Evolutionary conservation across 768 basidiomycete species (phyloP), one percentile per base, ranked within the genome.

Genomic region (Agrocybe pediades): DNA sequence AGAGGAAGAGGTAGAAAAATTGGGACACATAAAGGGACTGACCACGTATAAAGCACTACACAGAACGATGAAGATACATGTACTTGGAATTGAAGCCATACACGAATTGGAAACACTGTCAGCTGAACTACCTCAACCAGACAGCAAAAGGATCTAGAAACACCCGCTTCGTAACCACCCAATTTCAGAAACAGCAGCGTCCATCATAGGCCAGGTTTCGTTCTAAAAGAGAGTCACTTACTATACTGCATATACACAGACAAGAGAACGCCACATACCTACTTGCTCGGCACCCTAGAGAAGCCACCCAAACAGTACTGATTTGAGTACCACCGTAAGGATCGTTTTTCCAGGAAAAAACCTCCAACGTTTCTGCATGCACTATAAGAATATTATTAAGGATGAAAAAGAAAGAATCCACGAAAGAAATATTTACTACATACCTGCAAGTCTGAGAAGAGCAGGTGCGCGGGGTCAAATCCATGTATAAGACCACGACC

Each of bases 341-440:
- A 59, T 98, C 95, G n/a, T n/a, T n/a, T n/a, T n/a, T n/a, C n/a
- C n/a, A 61, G 84, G 83, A n/a, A 76, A 98, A 99, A 36, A 96
- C 77, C 53, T 90, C 82, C 58, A 91, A 80, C 0, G 87, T 87
- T 55, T 92, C 87, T 1, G 82, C 75, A 64, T 92, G 94, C 4
- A 85, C 71, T 17, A 80, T 77, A 89, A 95, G 54, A n/a, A 20
- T 17, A 26, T 55, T 16, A 15, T 23, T 41, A 17, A 24, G 52
- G 24, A 55, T 46, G n/a, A 17, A 54, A 43, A 20, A 41, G 33
- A 25, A 41, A 53, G 36, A 54, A 23, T 5, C 44, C 40, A 17
- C 25, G 26, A 50, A 33, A 41, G n/a, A 4, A 23, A 29, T 16
- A 16, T 60, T 77, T 55, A 91, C n/a, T n/a, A n/a, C n/a, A n/a